Evolutionary conservation across 2,329 filamentous ascomycete genomes (phyloP), one percentile per base, ranked within the genome.

Genomic region (Alternaria tenuissima): DNA sequence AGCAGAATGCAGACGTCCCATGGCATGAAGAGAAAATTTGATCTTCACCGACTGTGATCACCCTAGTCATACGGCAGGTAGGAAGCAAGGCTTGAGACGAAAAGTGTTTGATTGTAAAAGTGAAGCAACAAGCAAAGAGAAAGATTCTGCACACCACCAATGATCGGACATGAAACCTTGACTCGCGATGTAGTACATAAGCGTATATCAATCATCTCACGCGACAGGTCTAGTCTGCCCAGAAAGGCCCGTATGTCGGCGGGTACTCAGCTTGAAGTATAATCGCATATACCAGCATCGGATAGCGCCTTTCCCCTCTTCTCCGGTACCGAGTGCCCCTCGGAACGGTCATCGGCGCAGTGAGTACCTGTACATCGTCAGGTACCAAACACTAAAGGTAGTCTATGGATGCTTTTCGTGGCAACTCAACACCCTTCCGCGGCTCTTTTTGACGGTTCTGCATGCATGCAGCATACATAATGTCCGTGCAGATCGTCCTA

Each of bases 321-420:
- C 7, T 34, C 46, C 30, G 46, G 46, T 48, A 48, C 46, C 4
- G 30, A 36, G 20, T 48, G 16, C 46, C 18, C 46, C 46, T 48
- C 46, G 46, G 46, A 36, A 48, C 30, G 46, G 46, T 24, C 46
- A 34, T 41, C 11, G 22, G 28, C 36, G 32, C 44, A 34, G 26
- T 46, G 30, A 53, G 49, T 7, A 26, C 34, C 43, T 52, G 34
- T 54, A 41, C 52, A 54, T 36, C 18, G 39, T 54, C 49, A 42
- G 55, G 44, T 34, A 52, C 55, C 42, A 54, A 57, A 58, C 49
- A 52, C 55, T 30, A 54, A n/a, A 32, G 5, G 42, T 58, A 58
- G 52, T 58, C 41, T 32, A 58, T 58, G 42, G 16, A 4, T 54
- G 49, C 55, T 58, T 54, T 58, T 58, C 34, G 42, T 38, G 49